Evolutionary conservation across 2,329 filamentous ascomycete genomes (phyloP).

Genomic region (Sclerotiophoma versabilis): DNA sequence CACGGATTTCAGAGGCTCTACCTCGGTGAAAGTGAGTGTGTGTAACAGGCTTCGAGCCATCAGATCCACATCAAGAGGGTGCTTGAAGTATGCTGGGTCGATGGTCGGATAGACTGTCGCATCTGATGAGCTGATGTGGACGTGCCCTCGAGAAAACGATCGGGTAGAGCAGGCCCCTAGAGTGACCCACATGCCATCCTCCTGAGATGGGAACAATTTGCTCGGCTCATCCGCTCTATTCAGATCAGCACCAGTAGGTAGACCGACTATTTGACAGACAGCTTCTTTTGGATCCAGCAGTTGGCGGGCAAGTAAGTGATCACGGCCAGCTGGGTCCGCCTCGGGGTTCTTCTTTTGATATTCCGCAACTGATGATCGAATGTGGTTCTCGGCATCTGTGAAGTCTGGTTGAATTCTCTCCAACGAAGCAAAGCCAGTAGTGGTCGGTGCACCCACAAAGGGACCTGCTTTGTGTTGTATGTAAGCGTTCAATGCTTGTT

Average conservation of each 20-base stretch:
- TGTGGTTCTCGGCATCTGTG: slow-evolving; percentile 27
- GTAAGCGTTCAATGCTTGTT: slow-evolving; percentile 40
- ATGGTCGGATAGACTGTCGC: slow-evolving; percentile 48
- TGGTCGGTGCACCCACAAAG: slow-evolving; percentile 33
- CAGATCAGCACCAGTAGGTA: slow-evolving; percentile 25
- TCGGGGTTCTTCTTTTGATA: slow-evolving; percentile 27
- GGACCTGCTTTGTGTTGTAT: slow-evolving; percentile 37
- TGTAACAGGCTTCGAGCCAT: slow-evolving; percentile 46
- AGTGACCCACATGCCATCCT: slow-evolving; percentile 32
- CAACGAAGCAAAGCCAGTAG: slow-evolving; percentile 35
- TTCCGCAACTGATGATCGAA: slow-evolving; percentile 26
- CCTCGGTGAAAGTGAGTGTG: slow-evolving; percentile 37
- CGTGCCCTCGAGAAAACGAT: slow-evolving; percentile 52
- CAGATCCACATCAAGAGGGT: slow-evolving; percentile 55
- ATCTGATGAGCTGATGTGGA: slow-evolving; percentile 52
- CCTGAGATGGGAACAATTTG: slow-evolving; percentile 21
- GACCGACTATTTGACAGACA: slow-evolving; percentile 28
- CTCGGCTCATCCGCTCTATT: slow-evolving; percentile 5
- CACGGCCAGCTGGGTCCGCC: slow-evolving; percentile 34
- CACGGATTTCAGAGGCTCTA: slow-evolving; percentile 42
- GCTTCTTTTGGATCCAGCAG: slow-evolving; percentile 37
- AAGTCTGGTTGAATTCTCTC: slow-evolving; percentile 30
- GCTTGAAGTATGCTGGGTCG: slow-evolving; percentile 53
- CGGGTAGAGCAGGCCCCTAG: slow-evolving; percentile 30
- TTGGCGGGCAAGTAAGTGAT: slow-evolving; percentile 30